Evolutionary conservation across 805 yeast genomes (phyloP).

Genomic region (Wickerhamiella brachini): DNA sequence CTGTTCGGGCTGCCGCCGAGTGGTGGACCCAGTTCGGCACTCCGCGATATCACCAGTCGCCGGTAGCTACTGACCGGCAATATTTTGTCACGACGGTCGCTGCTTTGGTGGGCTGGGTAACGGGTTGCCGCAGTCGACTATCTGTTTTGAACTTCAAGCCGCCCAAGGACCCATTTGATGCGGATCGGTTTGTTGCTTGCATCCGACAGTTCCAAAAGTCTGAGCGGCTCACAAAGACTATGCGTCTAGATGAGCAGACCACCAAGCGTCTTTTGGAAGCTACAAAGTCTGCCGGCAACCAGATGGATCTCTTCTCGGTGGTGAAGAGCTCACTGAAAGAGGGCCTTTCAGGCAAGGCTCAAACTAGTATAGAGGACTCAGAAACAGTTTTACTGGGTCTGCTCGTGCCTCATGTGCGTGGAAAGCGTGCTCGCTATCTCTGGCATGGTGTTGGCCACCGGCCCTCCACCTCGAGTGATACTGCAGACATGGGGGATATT

Average conservation of each 20-base stretch:
- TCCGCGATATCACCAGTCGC: constrained; percentile 15
- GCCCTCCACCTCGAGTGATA: not conserved
- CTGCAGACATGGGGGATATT: not conserved
- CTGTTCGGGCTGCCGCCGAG: constrained; percentile 50
- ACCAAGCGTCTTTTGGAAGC: constrained; percentile 34
- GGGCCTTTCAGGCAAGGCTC: constrained; percentile 18
- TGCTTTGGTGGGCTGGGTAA: constrained; percentile 63
- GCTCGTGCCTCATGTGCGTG: constrained; percentile 13
- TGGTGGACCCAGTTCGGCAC: constrained; percentile 78
- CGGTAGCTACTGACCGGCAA: constrained; percentile 13
- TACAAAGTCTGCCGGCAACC: constrained; percentile 28
- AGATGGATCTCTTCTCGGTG: constrained; percentile 28
- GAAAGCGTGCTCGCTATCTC: constrained; percentile 16
- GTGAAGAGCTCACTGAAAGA: constrained; percentile 67
- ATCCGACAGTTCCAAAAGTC: constrained; percentile 71
- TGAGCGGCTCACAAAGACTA: constrained; percentile 35
- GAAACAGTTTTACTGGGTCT: constrained; percentile 16
- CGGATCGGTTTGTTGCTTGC: constrained; percentile 50
- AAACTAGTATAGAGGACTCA: constrained; percentile 12
- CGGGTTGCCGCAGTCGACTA: constrained; percentile 51
- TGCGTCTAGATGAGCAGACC: constrained; percentile 46
- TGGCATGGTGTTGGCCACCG: constrained; percentile 16
- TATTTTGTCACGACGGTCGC: constrained; percentile 39
- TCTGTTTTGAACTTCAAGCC: constrained; percentile 42
- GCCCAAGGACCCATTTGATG: constrained; percentile 77